Percentiles rank a stretch among this genome's conserved stretches.
Conservation (phyloP, 331 rosid species). For the Ulmus americana region DNA sequence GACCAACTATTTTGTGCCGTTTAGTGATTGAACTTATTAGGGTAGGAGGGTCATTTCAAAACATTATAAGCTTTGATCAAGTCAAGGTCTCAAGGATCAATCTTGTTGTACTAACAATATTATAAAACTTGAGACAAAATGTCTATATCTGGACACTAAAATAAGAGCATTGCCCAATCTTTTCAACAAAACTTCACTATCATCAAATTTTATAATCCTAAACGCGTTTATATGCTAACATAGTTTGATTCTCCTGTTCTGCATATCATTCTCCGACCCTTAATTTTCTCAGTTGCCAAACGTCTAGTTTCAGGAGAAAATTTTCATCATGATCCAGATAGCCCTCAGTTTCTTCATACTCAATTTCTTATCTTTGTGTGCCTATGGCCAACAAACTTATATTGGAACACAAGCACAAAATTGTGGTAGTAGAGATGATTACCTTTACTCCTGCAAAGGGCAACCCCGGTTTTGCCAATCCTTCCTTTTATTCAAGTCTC, state of each 20-base stretch:
- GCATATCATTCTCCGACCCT: not conserved
- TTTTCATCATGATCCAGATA: not conserved
- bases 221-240: constrained; percentile 5
- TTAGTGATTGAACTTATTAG: not conserved
- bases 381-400: constrained; percentile 46
- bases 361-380: not conserved
- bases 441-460: constrained; percentile 58
- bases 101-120: not conserved
- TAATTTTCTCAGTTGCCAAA: not conserved
- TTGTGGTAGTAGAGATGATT: constrained; percentile 26
- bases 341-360: not conserved
- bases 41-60: not conserved
- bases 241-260: not conserved
- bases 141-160: not conserved
- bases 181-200: not conserved
- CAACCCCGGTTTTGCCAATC: constrained; percentile 33
- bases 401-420: constrained; percentile 22
- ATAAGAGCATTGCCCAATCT: not conserved
- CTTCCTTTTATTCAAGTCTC: constrained; percentile 51
- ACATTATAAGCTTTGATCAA: constrained; percentile 1
- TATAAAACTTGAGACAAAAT: not conserved
- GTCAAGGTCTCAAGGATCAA: not conserved
- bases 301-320: not conserved
- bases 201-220: not conserved
- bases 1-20: not conserved